Percentiles rank a stretch among this genome's conserved stretches.
Conservation (phyloP, 192 early-diverging fungal genomes). For the Glomus cerebriforme region DNA sequence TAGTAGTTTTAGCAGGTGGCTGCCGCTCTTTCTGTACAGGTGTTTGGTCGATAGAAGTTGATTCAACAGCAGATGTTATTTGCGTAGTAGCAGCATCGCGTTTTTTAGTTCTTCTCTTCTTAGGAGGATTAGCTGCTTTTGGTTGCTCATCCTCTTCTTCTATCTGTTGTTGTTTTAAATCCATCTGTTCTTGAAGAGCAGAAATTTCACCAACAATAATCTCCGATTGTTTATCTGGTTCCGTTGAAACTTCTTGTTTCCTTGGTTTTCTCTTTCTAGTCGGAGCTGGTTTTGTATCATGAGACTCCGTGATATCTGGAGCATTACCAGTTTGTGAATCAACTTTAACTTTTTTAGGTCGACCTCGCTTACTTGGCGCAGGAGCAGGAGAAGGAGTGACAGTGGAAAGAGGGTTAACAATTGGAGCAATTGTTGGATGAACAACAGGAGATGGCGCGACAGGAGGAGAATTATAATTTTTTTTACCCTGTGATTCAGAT, state of each 20-base stretch:
- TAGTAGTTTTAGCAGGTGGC: not conserved
- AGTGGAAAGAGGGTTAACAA: not conserved
- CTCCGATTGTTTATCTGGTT: not conserved
- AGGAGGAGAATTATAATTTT: not conserved
- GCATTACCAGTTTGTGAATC: not conserved
- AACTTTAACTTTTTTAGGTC: not conserved
- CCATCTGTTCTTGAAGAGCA: not conserved
- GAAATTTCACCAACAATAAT: not conserved
- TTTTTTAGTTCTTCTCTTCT: not conserved
- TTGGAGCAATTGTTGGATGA: not conserved
- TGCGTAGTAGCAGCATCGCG: not conserved
- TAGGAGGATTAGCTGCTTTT: not conserved
- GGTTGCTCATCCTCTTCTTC: not conserved
- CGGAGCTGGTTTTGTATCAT: not conserved
- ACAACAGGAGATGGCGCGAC: not conserved
- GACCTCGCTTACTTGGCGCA: not conserved
- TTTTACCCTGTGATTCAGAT: not conserved
- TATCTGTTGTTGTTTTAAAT: not conserved
- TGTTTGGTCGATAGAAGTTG: not conserved
- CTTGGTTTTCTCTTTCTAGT: not conserved
- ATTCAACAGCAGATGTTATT: not conserved
- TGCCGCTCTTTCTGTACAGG: not conserved
- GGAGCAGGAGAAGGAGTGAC: not conserved
- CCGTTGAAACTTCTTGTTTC: not conserved
- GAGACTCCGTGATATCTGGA: not conserved